Evolutionary conservation across 345 rosid species (phyloP), one percentile per base, ranked within the genome.

Genomic region (Syzygium oleosum): DNA sequence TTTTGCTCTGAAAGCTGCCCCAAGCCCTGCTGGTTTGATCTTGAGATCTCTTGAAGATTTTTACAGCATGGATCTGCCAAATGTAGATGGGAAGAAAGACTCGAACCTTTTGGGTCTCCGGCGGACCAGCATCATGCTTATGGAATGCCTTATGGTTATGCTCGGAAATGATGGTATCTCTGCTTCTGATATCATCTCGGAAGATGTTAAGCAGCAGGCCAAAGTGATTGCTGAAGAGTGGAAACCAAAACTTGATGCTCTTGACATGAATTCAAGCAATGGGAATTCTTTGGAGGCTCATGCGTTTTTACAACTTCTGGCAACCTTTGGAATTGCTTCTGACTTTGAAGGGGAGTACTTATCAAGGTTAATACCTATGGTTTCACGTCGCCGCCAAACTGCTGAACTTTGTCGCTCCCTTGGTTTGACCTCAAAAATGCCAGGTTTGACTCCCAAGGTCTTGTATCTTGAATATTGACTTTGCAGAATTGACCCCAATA

Each of bases 221-320:
- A 97, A 96, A 92, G 88, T 87, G 63, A 95, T 96, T 90, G 98
- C 99, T 80, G 92, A 91, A 88, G 98, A 92, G 90, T 98, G 99
- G 99, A 97, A 94, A 87, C 99, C 98, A 27, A 90, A 92, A 91
- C 93, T 98, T 91, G 97, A 92, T 89, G 86, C 90, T 87, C 93
- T 98, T 59, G 99, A 97, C 87, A 89, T 94, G 90, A 98, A 95
- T 89, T 96, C 92, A 85, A 94, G 97, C 92, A 97, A 95, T 91
- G 99, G 99, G 86, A 98, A 98, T 89, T 98, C 98, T 73, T 93
- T 98, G 95, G 99, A 98, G 93, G 99, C 99, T 85, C 99, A 98
- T 94, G 99, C 99, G 41, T 98, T 97, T 88, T 93, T 98, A 91
- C 99, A 98, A 88, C 98, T 98, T 83, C 92, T 98, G 38, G 97